These are phyloP conservation scores for Fusarium citri DNA, from an alignment of 2,329 filamentous ascomycete species.

Conservation along the genomic window DNA sequence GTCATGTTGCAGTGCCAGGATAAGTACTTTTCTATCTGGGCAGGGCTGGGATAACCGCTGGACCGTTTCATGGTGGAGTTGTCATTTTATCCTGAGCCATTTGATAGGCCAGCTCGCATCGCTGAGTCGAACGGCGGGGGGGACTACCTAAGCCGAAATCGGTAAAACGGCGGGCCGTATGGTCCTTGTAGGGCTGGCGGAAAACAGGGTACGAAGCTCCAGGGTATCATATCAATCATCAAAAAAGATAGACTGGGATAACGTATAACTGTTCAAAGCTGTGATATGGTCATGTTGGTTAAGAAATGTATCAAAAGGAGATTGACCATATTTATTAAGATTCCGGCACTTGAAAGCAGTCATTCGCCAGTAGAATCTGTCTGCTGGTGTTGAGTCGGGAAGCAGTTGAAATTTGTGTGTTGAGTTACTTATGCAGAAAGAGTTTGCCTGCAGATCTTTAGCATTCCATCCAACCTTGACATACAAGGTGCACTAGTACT, in stretches of 20 bases:
- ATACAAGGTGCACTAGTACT: rapidly evolving
- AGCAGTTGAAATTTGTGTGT: too few species aligned
- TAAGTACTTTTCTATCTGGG: not conserved
- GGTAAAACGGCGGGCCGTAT: not conserved
- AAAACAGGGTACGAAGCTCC: not conserved
- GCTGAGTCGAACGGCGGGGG: not conserved
- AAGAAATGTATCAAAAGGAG: rapidly evolving
- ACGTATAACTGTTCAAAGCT: not conserved
- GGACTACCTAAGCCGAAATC: too few species aligned
- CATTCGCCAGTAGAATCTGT: too few species aligned
- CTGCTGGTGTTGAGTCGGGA: too few species aligned
- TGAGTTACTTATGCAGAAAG: too few species aligned
- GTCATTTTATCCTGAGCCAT: not conserved
- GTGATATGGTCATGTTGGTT: not conserved
- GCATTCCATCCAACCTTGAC: too few species aligned
- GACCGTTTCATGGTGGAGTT: not conserved
- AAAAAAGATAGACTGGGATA: not conserved
- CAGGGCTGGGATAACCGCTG: not conserved
- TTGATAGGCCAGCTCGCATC: not conserved
- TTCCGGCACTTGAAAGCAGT: too few species aligned
- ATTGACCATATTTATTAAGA: rapidly evolving
- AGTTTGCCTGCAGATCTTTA: too few species aligned
- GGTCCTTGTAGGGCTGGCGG: not conserved
- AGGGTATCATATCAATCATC: not conserved
- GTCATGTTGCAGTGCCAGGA: rapidly evolving